A percentile compares a stretch with the other conserved stretches of the same genome.
phyloP scores from a whole-genome alignment of 768 basidiomycete species.

The Favolaschia claudopus region DNA sequence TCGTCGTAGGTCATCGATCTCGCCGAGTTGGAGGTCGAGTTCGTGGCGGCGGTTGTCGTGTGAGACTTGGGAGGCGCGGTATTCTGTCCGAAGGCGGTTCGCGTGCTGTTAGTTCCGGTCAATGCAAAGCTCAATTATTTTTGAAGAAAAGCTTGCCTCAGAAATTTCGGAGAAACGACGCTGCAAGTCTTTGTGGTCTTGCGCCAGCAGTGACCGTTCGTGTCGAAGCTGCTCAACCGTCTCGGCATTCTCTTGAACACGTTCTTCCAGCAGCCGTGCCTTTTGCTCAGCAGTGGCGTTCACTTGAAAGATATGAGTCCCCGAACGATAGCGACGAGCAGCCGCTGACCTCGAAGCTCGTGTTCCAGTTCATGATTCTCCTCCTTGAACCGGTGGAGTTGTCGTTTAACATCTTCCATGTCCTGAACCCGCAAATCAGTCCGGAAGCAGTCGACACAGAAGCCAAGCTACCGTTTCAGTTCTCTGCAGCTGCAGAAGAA shows the following conservation, averaged over 20 bases:
- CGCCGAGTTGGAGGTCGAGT: slow-evolving; percentile 72
- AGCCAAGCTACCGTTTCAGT: slow-evolving; percentile 66
- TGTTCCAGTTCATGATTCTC: slow-evolving; percentile 78
- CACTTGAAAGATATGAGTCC: slow-evolving; percentile 43
- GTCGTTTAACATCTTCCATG: slow-evolving; percentile 77
- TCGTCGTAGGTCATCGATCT: slow-evolving; percentile 79
- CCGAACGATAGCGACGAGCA: not conserved
- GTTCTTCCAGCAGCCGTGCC: slow-evolving; percentile 69
- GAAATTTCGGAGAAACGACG: slow-evolving; percentile 68
- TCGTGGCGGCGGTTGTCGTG: slow-evolving; percentile 79
- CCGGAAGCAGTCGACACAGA: not conserved
- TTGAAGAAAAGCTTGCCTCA: slow-evolving; percentile 56
- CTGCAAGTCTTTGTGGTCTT: slow-evolving; percentile 79
- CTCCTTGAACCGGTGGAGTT: slow-evolving; percentile 73
- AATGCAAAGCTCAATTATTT: not conserved
- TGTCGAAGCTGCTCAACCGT: slow-evolving; percentile 79
- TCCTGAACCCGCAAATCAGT: slow-evolving; percentile 55
- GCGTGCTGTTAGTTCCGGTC: slow-evolving; percentile 51
- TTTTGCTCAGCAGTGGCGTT: slow-evolving; percentile 78
- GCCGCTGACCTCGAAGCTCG: slow-evolving; percentile 69
- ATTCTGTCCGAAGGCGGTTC: slow-evolving; percentile 68
- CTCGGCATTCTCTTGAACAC: slow-evolving; percentile 71
- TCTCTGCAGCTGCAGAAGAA: slow-evolving; percentile 69
- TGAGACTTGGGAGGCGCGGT: slow-evolving; percentile 64
- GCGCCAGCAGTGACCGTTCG: slow-evolving; percentile 73